These are phyloP conservation scores for Schizophyllum amplum DNA, from an alignment of 1,284 basidiomycete genomes.

Conservation along the genomic window DNA sequence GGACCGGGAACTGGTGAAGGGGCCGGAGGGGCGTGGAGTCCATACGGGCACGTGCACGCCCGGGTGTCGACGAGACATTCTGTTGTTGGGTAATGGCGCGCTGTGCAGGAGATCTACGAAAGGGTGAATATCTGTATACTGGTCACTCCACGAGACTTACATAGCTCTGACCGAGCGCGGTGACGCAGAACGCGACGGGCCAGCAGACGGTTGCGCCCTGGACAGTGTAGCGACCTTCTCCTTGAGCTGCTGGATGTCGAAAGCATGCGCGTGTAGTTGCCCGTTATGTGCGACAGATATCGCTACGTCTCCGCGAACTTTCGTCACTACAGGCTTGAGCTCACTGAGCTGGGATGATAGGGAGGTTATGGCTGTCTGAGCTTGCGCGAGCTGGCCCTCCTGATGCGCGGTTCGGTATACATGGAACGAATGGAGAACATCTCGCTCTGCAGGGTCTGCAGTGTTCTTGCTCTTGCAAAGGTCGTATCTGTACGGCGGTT, in stretches of 20 bases:
- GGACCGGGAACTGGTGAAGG: background rate
- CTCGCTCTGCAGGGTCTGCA: conserved; percentile 24
- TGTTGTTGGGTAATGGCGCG: background rate
- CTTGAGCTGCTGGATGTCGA: conserved; percentile 27
- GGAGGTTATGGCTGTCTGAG: conserved; percentile 19
- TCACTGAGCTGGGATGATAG: conserved; percentile 30
- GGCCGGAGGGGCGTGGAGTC: background rate
- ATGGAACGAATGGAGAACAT: background rate
- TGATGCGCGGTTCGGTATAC: background rate
- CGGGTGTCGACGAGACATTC: background rate
- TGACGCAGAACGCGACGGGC: conserved; percentile 2
- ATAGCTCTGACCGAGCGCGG: background rate
- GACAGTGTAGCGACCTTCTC: conserved; percentile 7
- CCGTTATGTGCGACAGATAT: background rate
- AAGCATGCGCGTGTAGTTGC: background rate
- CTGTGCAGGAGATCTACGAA: background rate
- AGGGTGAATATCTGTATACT: background rate
- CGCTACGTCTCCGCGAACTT: conserved; percentile 14
- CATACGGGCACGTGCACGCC: background rate
- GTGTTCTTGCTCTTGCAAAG: conserved; percentile 45
- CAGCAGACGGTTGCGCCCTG: conserved; percentile 1
- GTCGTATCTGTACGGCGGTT: conserved; percentile 34
- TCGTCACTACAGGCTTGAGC: conserved; percentile 26
- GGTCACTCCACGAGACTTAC: background rate
- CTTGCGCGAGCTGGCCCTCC: conserved; percentile 22